These are phyloP conservation scores for Penicillium tannophilum DNA, from an alignment of 495 filamentous ascomycete genomes.

Conservation along the genomic window DNA sequence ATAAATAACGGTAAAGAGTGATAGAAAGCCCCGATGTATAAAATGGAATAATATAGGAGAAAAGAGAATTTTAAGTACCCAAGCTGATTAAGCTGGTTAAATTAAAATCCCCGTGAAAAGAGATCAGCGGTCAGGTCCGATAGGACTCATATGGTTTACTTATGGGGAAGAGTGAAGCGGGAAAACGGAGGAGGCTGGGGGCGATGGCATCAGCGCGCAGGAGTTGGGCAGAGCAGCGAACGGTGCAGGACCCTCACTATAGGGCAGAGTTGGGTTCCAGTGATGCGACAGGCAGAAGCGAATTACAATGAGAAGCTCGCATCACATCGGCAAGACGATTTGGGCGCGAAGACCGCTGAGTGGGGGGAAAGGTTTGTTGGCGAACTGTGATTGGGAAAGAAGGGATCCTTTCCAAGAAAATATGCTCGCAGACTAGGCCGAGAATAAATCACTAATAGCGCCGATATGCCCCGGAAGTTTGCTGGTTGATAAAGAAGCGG, in stretches of 20 bases:
- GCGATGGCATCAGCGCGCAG: conserved; percentile 26
- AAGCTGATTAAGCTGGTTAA: conserved; percentile 21
- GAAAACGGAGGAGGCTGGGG: conserved; percentile 25
- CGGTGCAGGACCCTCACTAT: conserved; percentile 16
- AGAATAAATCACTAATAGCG: not conserved
- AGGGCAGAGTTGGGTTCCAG: conserved; percentile 29
- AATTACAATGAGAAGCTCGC: conserved; percentile 15
- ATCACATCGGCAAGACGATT: conserved; percentile 7
- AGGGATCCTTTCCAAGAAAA: not conserved
- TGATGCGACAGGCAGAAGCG: conserved; percentile 25
- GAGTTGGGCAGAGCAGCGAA: conserved; percentile 34
- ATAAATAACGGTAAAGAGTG: conserved; percentile 15
- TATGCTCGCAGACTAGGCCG: not conserved
- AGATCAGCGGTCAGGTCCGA: conserved; percentile 24
- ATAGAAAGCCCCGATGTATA: conserved; percentile 1
- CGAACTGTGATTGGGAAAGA: conserved; percentile 20
- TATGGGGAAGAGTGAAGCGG: conserved; percentile 16
- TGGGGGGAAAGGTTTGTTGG: conserved; percentile 31
- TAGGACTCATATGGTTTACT: conserved; percentile 8
- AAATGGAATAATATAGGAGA: not conserved
- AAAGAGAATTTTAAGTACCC: conserved; percentile 10
- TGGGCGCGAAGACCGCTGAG: conserved; percentile 28
- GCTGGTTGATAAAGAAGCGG: conserved; percentile 30
- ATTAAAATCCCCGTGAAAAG: conserved; percentile 10
- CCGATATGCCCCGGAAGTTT: not conserved